Percentiles rank a stretch among this genome's conserved stretches.
Evolutionary conservation across 2,329 filamentous ascomycete genomes (phyloP).

Genomic region (Fusarium hainanense): DNA sequence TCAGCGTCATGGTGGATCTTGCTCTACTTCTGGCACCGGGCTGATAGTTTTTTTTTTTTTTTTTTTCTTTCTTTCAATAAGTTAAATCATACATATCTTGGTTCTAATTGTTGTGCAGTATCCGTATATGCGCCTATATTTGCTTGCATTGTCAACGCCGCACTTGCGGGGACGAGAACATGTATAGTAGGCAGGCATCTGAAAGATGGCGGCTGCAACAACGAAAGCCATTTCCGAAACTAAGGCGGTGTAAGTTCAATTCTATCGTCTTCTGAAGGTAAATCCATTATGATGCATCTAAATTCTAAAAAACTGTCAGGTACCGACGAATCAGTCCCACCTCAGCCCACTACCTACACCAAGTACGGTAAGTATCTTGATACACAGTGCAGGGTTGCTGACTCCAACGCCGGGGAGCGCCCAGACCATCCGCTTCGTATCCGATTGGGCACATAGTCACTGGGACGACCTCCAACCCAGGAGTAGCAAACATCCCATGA

Average conservation of each 20-base stretch:
- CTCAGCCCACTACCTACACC: slow-evolving; percentile 28
- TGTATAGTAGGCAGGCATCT: background rate
- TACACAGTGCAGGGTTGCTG: slow-evolving; percentile 41
- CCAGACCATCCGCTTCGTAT: slow-evolving; percentile 37
- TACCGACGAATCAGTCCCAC: slow-evolving; percentile 29
- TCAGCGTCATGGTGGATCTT: slow-evolving; percentile 36
- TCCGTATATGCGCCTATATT: slow-evolving; percentile 30
- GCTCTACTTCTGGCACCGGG: background rate
- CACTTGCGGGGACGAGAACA: slow-evolving; percentile 18
- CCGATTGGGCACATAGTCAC: slow-evolving; percentile 42
- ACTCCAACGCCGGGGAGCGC: slow-evolving; percentile 32
- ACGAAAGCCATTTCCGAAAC: slow-evolving; percentile 5
- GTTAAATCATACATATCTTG: background rate
- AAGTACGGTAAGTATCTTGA: slow-evolving; percentile 17
- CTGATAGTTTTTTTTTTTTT: background rate
- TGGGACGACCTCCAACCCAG: slow-evolving; percentile 42
- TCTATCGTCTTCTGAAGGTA: slow-evolving; percentile 26
- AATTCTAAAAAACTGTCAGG: slow-evolving; percentile 16
- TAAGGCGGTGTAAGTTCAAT: slow-evolving; percentile 26
- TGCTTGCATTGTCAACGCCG: slow-evolving; percentile 2
- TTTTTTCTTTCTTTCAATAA: background rate
- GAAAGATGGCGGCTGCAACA: slow-evolving; percentile 7
- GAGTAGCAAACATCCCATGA: slow-evolving; percentile 45
- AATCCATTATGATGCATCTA: slow-evolving; percentile 17
- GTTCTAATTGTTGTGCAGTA: slow-evolving; percentile 27